phyloP scores from a whole-genome alignment of 306 rosid species.

The Benincasa hispida region DNA sequence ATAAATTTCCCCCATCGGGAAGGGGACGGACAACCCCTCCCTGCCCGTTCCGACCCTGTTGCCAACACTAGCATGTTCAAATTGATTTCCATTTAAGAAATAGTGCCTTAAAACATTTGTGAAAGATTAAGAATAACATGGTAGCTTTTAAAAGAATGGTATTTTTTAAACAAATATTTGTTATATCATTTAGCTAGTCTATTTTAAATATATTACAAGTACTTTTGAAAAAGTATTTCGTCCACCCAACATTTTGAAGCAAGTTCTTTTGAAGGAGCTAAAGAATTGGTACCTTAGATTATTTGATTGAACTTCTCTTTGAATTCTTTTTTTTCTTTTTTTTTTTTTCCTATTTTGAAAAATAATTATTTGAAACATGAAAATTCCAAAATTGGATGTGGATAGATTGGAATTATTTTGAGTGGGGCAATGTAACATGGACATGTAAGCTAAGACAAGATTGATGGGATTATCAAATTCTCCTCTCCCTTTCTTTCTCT shows the following conservation, averaged over 20 bases:
- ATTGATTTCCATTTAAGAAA: too few relatives aligned
- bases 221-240: not conserved
- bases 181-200: too few relatives aligned
- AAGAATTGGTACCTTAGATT: not conserved
- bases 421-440: not conserved
- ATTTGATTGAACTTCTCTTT: constrained; percentile 3
- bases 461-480: constrained; percentile 21
- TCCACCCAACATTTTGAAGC: not conserved
- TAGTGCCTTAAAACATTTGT: too few relatives aligned
- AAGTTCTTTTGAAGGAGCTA: not conserved
- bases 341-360: too few relatives aligned
- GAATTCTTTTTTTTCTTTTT: not conserved
- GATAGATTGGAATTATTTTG: not conserved
- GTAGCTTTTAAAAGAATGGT: too few relatives aligned
- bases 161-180: too few relatives aligned
- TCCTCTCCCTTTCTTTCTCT: not conserved
- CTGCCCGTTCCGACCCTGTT: too few relatives aligned
- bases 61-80: too few relatives aligned
- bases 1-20: too few relatives aligned
- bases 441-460: constrained; percentile 20
- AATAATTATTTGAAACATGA: not conserved
- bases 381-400: not conserved
- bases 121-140: too few relatives aligned
- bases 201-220: not conserved
- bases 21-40: too few relatives aligned